Conservation (phyloP, 2,329 filamentous ascomycete genomes). For the Penicillium frequentans region DNA sequence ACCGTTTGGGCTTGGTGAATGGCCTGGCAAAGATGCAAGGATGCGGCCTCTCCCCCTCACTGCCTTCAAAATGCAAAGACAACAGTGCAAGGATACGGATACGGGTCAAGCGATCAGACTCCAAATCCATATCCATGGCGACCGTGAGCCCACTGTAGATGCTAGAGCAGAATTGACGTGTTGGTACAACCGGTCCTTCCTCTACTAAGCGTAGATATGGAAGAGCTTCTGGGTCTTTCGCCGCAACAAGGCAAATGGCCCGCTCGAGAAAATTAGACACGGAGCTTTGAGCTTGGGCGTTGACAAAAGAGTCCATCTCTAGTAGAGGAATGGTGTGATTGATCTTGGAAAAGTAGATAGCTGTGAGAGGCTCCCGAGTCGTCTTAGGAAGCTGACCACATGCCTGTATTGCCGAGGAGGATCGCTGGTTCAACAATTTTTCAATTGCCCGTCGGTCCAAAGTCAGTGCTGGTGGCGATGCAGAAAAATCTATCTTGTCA, state of each 20-base stretch:
- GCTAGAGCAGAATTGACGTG: constrained; percentile 40
- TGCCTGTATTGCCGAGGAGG: constrained; percentile 25
- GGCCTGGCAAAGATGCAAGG: constrained; percentile 40
- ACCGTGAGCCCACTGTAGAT: constrained; percentile 38
- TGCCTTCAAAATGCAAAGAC: constrained; percentile 43
- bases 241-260: constrained; percentile 42
- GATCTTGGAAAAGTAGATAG: constrained; percentile 39
- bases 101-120: constrained; percentile 37
- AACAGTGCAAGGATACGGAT: constrained; percentile 41
- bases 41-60: constrained; percentile 43
- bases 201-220: constrained; percentile 32
- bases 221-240: constrained; percentile 36
- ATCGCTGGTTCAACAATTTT: constrained; percentile 25
- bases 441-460: constrained; percentile 10
- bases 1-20: constrained; percentile 43
- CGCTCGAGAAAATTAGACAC: constrained; percentile 38
- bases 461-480: neutral
- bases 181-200: constrained; percentile 30
- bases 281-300: constrained; percentile 24
- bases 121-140: constrained; percentile 40
- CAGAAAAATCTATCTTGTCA: neutral
- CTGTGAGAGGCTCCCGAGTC: constrained; percentile 32
- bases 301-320: constrained; percentile 28
- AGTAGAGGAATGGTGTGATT: constrained; percentile 41
- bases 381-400: constrained; percentile 32